Evolutionary conservation across 1,284 basidiomycete species (phyloP).

Genomic region (Cryptococcus wingfieldii): DNA sequence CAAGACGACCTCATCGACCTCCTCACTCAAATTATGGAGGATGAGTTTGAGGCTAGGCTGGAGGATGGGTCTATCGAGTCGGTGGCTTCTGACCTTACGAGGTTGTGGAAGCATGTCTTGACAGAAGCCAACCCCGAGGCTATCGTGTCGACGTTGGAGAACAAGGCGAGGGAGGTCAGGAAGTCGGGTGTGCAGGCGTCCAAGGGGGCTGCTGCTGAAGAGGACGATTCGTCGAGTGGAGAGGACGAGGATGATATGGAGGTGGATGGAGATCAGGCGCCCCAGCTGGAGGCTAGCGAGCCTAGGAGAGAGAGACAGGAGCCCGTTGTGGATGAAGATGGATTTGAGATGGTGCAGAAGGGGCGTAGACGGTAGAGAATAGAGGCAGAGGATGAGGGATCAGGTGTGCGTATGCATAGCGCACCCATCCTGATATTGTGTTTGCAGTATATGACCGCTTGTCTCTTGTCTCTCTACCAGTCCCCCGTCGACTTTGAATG

Average conservation of each 20-base stretch:
- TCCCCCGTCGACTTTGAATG: too few species aligned
- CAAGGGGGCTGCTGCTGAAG: slow-evolving; percentile 25
- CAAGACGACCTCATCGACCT: slow-evolving; percentile 69
- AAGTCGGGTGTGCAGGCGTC: slow-evolving; percentile 25
- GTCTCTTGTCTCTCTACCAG: too few species aligned
- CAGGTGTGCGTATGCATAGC: neutral
- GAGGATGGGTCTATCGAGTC: slow-evolving; percentile 73
- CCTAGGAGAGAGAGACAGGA: slow-evolving; percentile 51
- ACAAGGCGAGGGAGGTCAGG: slow-evolving; percentile 56
- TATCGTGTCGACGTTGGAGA: slow-evolving; percentile 59
- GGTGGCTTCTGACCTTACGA: slow-evolving; percentile 66
- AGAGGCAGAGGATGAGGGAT: neutral
- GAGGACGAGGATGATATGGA: slow-evolving; percentile 55
- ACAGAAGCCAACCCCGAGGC: slow-evolving; percentile 54
- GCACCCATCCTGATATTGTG: too few species aligned
- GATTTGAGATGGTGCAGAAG: slow-evolving; percentile 71
- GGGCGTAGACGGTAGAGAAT: slow-evolving; percentile 6
- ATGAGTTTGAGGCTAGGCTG: slow-evolving; percentile 75
- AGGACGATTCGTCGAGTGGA: slow-evolving; percentile 51
- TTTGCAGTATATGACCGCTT: too few species aligned
- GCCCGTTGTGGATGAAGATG: slow-evolving; percentile 77
- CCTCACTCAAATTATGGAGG: slow-evolving; percentile 65
- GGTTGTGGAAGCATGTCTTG: slow-evolving; percentile 54
- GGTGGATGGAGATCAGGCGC: slow-evolving; percentile 53
- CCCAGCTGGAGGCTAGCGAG: slow-evolving; percentile 53